phyloP scores from a whole-genome alignment of 2,329 filamentous ascomycete genomes.

The Claviceps paspali region DNA sequence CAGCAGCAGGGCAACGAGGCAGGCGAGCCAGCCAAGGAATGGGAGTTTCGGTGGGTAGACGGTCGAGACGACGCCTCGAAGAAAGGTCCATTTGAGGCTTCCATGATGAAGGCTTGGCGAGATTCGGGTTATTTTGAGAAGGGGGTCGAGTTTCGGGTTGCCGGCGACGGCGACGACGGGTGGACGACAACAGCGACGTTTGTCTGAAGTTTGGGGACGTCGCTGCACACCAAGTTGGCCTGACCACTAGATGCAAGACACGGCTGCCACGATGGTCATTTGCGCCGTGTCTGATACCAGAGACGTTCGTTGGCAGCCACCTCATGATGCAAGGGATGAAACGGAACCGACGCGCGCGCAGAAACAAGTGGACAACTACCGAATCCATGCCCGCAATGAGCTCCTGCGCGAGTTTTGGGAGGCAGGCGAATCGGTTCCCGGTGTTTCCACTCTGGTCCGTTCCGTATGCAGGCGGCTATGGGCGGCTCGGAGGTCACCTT shows the following conservation, averaged over 20 bases:
- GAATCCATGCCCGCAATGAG: background rate
- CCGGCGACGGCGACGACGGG: constrained; percentile 31
- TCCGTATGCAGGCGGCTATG: constrained; percentile 4
- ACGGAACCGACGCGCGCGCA: background rate
- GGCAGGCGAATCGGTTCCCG: no score
- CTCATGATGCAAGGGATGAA: no score
- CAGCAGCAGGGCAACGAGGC: constrained; percentile 10
- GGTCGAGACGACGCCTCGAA: constrained; percentile 62
- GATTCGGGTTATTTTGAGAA: constrained; percentile 86
- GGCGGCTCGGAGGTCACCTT: constrained; percentile 4
- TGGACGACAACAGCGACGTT: constrained; percentile 40
- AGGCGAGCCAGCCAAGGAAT: constrained; percentile 24
- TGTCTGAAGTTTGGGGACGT: constrained; percentile 21
- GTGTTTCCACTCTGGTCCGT: no score
- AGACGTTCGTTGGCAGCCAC: no score
- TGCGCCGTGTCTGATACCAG: background rate
- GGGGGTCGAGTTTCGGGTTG: constrained; percentile 63
- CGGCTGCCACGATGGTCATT: background rate
- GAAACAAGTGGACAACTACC: background rate
- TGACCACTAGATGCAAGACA: background rate
- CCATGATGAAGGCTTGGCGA: constrained; percentile 82
- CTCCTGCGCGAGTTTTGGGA: constrained; percentile 1
- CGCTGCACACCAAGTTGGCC: background rate
- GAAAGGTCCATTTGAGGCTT: constrained; percentile 76
- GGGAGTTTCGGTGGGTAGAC: constrained; percentile 91